Evolutionary conservation across 805 yeast species (phyloP), one percentile per base, ranked within the genome.

Genomic region (Candida ovalis): DNA sequence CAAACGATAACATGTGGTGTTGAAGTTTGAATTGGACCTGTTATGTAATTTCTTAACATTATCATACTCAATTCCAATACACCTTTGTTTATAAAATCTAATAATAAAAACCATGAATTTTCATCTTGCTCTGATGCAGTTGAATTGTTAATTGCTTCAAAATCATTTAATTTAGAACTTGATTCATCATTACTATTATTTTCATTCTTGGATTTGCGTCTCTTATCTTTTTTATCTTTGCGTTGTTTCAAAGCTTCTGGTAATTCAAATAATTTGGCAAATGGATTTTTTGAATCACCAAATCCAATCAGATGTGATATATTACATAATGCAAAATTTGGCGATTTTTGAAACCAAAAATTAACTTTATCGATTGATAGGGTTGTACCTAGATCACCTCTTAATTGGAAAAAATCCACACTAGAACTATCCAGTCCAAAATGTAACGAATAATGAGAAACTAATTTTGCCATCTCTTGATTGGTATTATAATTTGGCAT

Each of bases 271-370:
- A 87, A 61, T 57, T 82, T 79, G 5, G 92, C 89, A 67, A 86
- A 86, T 18, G 92, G 90, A 59, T 84, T 86, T 40, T 74, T 72
- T 4, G 86, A 76, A 60, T 84, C 86, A 30, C 94, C 95, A 64
- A 86, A 83, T 1, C 94, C 94, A 41, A 84, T 78, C 45, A 86
- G 62, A 67, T 86, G 92, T 57, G 81, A 77, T 45, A 87, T 80
- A 58, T 86, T 87, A 24, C 90, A 81, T 42, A 86, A 72, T 2
- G 94, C 92, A 71, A 87, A 85, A 35, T 82, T 75, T 3, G 90
- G 78, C 1, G 88, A 82, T 60, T 86, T 84, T 57, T 85, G 84
- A 59, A 82, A 84, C 86, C 89, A 87, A 57, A 85, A 86, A 49
- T 80, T 82, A 58, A 77, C 66, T 52, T 78, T 77, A 40, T 80